phyloP scores from a whole-genome alignment of 1,284 basidiomycete genomes.

The Cryptococcus sp. region DNA sequence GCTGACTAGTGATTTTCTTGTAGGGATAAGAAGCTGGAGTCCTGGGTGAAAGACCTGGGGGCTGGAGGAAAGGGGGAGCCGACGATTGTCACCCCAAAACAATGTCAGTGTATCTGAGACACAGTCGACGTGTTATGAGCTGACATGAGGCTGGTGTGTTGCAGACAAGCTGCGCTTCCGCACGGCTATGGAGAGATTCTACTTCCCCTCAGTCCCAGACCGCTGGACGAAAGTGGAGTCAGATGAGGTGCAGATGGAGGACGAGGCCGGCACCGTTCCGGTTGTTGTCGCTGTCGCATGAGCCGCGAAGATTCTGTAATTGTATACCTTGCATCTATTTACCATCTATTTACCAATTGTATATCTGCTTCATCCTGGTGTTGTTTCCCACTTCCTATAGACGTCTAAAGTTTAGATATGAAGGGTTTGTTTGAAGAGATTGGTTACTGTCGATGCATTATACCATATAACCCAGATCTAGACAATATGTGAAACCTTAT shows the following conservation, averaged over 20 bases:
- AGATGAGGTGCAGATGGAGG: conserved; percentile 29
- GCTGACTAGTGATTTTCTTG: neutral
- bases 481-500: neutral
- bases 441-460: conserved; percentile 1
- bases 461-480: conserved; percentile 4
- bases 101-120: conserved; percentile 32
- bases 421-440: neutral
- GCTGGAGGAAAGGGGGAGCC: conserved; percentile 75
- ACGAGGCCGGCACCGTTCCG: conserved; percentile 14
- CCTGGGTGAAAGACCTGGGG: conserved; percentile 93
- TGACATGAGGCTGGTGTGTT: neutral
- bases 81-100: conserved; percentile 74
- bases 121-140: too few relatives aligned
- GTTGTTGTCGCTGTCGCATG: neutral
- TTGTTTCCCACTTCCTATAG: neutral
- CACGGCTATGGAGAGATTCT: conserved; percentile 79
- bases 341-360: neutral
- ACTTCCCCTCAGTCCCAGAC: conserved; percentile 59
- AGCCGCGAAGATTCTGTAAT: neutral
- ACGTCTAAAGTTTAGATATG: neutral
- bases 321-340: neutral
- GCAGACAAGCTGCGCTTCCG: conserved; percentile 78
- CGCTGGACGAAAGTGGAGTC: conserved; percentile 41
- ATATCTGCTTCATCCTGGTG: neutral
- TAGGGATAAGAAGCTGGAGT: conserved; percentile 96